Evolutionary conservation across 805 yeast genomes (phyloP), one percentile per base, ranked within the genome.

Genomic region (Jamesozyma gamospora): DNA sequence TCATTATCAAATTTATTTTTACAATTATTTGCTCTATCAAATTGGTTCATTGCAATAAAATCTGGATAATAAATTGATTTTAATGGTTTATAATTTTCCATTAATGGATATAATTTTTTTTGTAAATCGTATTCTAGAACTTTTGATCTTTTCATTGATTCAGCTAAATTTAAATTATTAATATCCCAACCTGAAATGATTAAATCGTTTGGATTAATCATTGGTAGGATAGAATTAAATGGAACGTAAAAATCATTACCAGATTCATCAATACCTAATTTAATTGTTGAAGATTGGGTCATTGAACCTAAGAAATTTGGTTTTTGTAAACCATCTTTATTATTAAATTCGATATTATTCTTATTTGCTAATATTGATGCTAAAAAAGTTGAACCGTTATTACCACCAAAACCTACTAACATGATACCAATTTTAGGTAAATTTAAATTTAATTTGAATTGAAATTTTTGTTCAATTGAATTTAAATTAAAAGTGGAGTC

Each of bases 101-200:
- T 67, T 52, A 76, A 66, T 45, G 78, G 74, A 42, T 69, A 70
- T 54, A 88, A 74, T 66, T 86, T 75, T 46, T 75, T 70, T 69
- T 85, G 95, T 58, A 88, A 74, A 52, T 80, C 86, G 50, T 75
- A 78, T 56, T 87, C 96, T 53, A 88, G 74, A 21, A 88, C 97
- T 60, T 83, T 67, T 34, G 96, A 80, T 57, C 95, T 78, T 59
- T 73, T 71, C 80, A 85, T 80, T 33, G 96, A 90, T 28, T 78
- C 75, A 45, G 75, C 76, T 54, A 88, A 68, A 53, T 82, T 75
- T 42, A 72, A 69, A 43, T 75, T 71, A 55, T 76, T 79, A 65
- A 88, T 88, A 65, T 88, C 97, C 97, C 97, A 88, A 43, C 97
- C 97, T 36, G 90, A 76, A 48, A 88, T 76, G 42, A 85, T 80